Conservation (phyloP, 129 eudicot species). For the Flaveria bidentis region DNA sequence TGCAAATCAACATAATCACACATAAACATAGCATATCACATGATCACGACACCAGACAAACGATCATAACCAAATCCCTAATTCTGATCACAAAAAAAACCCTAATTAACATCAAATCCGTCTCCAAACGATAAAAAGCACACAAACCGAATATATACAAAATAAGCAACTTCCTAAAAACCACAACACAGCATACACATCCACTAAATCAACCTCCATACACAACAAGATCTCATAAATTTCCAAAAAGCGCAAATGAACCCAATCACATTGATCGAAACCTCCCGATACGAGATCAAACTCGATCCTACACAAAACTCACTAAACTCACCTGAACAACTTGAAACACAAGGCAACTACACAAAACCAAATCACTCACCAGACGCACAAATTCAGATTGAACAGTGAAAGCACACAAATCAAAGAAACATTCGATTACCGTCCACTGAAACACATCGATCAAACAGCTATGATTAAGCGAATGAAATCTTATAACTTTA, state of each 20-base stretch:
- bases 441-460: slow-evolving; percentile 2
- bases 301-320: slow-evolving; percentile 7
- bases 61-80: slow-evolving; percentile 18
- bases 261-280: slow-evolving; percentile 11
- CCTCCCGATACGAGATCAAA: slow-evolving; percentile 9
- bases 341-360: background rate
- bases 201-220: slow-evolving; percentile 7
- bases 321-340: background rate
- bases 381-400: background rate
- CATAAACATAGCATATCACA: too few species aligned
- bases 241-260: background rate
- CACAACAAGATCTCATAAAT: background rate
- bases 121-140: slow-evolving; percentile 6
- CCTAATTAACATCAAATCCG: slow-evolving; percentile 17
- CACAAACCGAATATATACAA: slow-evolving; percentile 1
- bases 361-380: background rate
- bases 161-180: slow-evolving; percentile 16
- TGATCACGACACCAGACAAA: background rate
- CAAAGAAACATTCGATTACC: background rate
- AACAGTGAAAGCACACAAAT: background rate
- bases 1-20: background rate
- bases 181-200: background rate
- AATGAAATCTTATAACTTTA: background rate
- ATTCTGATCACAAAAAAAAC: slow-evolving; percentile 15
- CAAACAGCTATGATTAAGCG: background rate